Percentiles rank a stretch among this genome's conserved stretches.
phyloP scores from a whole-genome alignment of 108 stramenopile species.

The Nitzschia inconspicua region DNA sequence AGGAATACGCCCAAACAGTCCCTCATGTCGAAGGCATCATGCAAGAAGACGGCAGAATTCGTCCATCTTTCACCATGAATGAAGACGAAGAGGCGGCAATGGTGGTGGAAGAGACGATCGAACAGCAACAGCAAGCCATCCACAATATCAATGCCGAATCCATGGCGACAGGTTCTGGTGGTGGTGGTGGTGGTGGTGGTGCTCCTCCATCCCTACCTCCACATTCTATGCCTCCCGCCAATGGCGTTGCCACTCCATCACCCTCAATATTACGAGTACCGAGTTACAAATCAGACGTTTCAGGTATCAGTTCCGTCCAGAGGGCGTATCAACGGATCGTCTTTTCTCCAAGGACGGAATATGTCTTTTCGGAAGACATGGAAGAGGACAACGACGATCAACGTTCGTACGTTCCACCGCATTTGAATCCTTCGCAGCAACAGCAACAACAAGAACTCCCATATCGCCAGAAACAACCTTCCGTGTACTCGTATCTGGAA shows the following conservation, averaged over 20 bases:
- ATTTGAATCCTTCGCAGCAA: not conserved
- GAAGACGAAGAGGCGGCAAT: not conserved
- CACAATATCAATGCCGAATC: no score
- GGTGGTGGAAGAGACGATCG: not conserved
- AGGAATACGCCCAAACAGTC: slow-evolving; percentile 53
- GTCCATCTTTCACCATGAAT: slow-evolving; percentile 3
- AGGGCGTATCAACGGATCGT: no score
- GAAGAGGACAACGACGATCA: not conserved
- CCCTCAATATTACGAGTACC: no score
- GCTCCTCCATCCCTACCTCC: no score
- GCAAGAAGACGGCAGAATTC: slow-evolving; percentile 28
- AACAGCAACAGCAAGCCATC: not conserved
- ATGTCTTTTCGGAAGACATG: not conserved
- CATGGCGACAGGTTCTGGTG: no score
- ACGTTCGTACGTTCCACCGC: not conserved
- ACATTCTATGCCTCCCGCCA: no score
- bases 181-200: no score
- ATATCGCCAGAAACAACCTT: not conserved
- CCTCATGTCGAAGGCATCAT: slow-evolving; percentile 7
- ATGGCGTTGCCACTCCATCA: no score
- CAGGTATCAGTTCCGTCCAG: no score
- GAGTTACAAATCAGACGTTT: no score
- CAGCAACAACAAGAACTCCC: slow-evolving; percentile 4
- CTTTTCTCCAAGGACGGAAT: no score
- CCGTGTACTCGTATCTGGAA: not conserved